Evolutionary conservation across 2,329 filamentous ascomycete genomes (phyloP), one percentile per base, ranked within the genome.

Genomic region (Nemania serpens): DNA sequence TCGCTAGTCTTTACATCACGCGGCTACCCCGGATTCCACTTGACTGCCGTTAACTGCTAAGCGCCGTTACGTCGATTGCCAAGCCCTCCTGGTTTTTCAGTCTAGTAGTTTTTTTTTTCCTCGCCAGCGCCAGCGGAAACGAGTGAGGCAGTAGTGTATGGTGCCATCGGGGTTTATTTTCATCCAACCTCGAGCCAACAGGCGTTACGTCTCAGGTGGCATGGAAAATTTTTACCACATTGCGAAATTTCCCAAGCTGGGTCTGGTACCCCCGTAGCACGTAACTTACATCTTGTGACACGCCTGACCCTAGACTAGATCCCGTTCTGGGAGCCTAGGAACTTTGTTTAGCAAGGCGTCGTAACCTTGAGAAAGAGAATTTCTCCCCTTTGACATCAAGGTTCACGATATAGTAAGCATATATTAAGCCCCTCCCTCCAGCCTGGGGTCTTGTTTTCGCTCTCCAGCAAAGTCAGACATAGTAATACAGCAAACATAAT

Each of bases 21-120:
- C 69, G 69, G 63, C 56, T 71, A 71, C 69, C 70, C 70, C 70
- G 63, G 69, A 72, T 71, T 72, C 68, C 68, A 64, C 66, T 59
- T 61, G 22, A 18, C 59, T 70, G 67, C 69, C 70, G 61, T 69
- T 71, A 71, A 68, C 69, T 70, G 68, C 66, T 69, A 71, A 66
- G 66, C 60, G 67, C 64, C 64, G 1, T 56, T 18, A n/a, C 64
- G 57, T 64, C 61, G 45, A 29, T 51, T 53, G 39, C 46, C 20
- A 18, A 46, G 53, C 29, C 59, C 46, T 52, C 25, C 15, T 7
- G 43, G 29, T 18, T 50, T 61, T 57, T 50, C n/a, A n/a, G n/a
- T n/a, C n/a, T n/a, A n/a, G 45, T 18, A 49, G 36, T 22, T 37
- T 55, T 59, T 64, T 55, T 53, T 47, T 46, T 50, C 36, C 20